Evolutionary conservation across 805 yeast species (phyloP).

Genomic region (Barnettozyma populi): DNA sequence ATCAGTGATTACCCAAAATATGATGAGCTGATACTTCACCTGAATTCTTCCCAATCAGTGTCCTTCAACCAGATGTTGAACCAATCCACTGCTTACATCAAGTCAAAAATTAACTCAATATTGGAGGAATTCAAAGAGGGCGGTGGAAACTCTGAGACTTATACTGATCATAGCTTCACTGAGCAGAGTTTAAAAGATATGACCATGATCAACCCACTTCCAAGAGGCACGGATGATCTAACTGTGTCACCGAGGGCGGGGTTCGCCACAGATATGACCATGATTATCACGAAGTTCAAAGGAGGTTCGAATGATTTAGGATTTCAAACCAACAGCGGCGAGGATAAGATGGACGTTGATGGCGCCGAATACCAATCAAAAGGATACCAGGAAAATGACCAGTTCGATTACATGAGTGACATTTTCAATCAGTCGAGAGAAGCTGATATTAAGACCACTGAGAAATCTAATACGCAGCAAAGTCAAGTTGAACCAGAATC

Average conservation of each 20-base stretch:
- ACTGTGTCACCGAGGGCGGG: constrained; percentile 11
- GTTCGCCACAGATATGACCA: constrained; percentile 31
- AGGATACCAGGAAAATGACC: constrained; percentile 3
- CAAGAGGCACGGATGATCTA: constrained; percentile 13
- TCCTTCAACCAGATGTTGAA: constrained; percentile 7
- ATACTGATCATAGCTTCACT: constrained; percentile 14
- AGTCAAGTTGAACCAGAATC: constrained; percentile 1
- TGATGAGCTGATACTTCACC: constrained; percentile 19
- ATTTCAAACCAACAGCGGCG: constrained; percentile 1
- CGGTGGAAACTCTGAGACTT: constrained; percentile 5
- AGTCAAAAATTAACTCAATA: constrained; percentile 20
- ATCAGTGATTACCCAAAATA: constrained; percentile 24
- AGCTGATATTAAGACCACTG: constrained; percentile 3
- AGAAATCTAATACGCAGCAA: background rate
- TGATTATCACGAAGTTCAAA: constrained; percentile 28
- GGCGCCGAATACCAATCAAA: constrained; percentile 1
- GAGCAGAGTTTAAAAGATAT: constrained; percentile 21
- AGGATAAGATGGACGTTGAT: constrained; percentile 12
- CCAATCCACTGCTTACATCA: constrained; percentile 15
- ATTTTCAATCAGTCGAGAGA: constrained; percentile 14
- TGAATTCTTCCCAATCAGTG: constrained; percentile 9
- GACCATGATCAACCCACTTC: constrained; percentile 27
- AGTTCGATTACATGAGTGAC: constrained; percentile 20
- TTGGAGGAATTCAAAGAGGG: constrained; percentile 22
- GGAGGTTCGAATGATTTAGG: background rate